Conservation (phyloP, 805 yeast species). For the Komagataella pastoris region DNA sequence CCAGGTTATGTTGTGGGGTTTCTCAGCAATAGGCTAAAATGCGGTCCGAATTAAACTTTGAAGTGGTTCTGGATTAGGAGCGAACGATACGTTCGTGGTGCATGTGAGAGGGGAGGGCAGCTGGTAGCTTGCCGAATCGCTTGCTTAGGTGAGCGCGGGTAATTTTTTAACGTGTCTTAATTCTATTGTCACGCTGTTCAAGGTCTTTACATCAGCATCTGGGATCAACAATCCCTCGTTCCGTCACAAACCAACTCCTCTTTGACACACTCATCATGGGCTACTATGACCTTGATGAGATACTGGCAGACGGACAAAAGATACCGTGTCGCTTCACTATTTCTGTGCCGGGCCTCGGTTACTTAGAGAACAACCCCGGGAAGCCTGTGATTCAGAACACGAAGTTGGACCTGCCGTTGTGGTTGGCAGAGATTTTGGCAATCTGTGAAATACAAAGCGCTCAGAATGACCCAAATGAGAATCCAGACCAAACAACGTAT, state of each 20-base stretch:
- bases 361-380: conserved; percentile 67
- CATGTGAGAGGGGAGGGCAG: not conserved
- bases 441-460: conserved; percentile 18
- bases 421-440: conserved; percentile 80
- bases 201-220: not conserved
- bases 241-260: not conserved
- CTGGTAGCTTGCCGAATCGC: not conserved
- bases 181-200: not conserved
- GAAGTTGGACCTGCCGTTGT: conserved; percentile 68
- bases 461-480: conserved; percentile 14
- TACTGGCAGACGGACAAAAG: conserved; percentile 56
- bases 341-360: conserved; percentile 79
- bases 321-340: conserved; percentile 71
- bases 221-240: not conserved
- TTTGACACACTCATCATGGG: conserved; percentile 8
- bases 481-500: conserved; percentile 22
- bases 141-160: not conserved
- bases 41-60: not conserved
- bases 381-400: conserved; percentile 43
- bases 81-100: not conserved
- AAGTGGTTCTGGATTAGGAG: not conserved
- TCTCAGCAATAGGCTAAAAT: not conserved
- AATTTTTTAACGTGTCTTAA: not conserved
- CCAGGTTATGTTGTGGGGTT: not conserved
- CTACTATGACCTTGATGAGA: conserved; percentile 70